Evolutionary conservation across 805 yeast species (phyloP).

Genomic region (Torulaspora quercuum): DNA sequence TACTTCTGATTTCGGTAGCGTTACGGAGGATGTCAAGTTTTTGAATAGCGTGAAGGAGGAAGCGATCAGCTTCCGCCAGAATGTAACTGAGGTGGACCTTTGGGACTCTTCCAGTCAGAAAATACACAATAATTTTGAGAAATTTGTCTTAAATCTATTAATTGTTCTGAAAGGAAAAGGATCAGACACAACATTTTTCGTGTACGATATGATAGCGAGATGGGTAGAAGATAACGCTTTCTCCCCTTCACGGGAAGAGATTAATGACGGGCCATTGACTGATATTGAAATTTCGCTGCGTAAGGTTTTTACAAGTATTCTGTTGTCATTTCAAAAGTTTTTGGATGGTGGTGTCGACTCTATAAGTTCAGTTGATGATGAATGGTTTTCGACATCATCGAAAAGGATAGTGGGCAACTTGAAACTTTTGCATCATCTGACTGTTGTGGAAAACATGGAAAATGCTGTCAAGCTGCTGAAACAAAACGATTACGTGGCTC

Average conservation of each 20-base stretch:
- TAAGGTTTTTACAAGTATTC: constrained; percentile 52
- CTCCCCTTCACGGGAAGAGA: background rate
- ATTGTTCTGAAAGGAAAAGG: constrained; percentile 39
- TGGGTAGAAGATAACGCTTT: constrained; percentile 41
- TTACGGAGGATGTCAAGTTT: constrained; percentile 3
- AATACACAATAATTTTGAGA: constrained; percentile 29
- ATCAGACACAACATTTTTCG: constrained; percentile 40
- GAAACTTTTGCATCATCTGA: constrained; percentile 42
- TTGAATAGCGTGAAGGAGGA: constrained; percentile 11
- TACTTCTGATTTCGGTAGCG: constrained; percentile 2
- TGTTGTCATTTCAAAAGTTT: constrained; percentile 65
- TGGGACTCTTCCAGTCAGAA: constrained; percentile 17
- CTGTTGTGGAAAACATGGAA: constrained; percentile 39
- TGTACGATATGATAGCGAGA: constrained; percentile 45
- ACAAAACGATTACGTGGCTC: constrained; percentile 38
- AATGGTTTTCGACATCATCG: constrained; percentile 61
- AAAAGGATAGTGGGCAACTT: constrained; percentile 42
- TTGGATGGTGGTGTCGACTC: constrained; percentile 37
- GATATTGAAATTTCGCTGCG: constrained; percentile 48
- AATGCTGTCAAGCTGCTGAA: constrained; percentile 38
- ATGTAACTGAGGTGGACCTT: constrained; percentile 16
- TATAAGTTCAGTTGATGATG: constrained; percentile 51
- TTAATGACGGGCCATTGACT: constrained; percentile 25
- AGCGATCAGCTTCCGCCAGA: constrained; percentile 14
- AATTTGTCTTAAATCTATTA: constrained; percentile 28